These are phyloP conservation scores for Podospora pseudoanserina DNA, from an alignment of 495 filamentous ascomycete species.

Conservation along the genomic window DNA sequence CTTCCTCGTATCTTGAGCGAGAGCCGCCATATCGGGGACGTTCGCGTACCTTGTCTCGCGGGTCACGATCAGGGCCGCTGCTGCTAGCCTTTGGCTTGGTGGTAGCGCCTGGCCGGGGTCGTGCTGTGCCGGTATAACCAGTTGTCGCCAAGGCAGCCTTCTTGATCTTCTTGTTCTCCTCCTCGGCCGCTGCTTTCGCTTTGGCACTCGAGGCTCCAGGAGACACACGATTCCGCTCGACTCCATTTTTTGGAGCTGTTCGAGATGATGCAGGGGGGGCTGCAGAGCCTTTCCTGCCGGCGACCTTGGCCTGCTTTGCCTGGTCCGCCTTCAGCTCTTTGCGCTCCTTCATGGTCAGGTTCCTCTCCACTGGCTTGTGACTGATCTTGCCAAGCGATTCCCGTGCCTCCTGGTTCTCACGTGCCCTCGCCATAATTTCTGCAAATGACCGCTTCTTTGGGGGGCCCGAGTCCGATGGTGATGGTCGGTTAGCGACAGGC, in stretches of 20 bases:
- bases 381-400: slow-evolving; percentile 52
- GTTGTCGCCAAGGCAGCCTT: slow-evolving; percentile 55
- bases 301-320: slow-evolving; percentile 18
- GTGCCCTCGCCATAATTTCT: slow-evolving; percentile 65
- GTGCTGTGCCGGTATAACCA: slow-evolving; percentile 55
- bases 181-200: slow-evolving; percentile 19
- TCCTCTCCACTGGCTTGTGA: slow-evolving; percentile 51
- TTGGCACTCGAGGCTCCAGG: slow-evolving; percentile 17
- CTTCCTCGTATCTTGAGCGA: slow-evolving; percentile 42
- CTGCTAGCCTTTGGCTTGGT: slow-evolving; percentile 28
- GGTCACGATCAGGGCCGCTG: slow-evolving; percentile 20
- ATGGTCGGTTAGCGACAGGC: slow-evolving; percentile 12
- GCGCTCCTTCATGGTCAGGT: slow-evolving; percentile 44
- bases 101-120: slow-evolving; percentile 37
- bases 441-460: slow-evolving; percentile 64
- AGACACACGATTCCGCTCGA: slow-evolving; percentile 19
- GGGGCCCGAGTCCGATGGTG: slow-evolving; percentile 31
- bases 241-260: slow-evolving; percentile 10
- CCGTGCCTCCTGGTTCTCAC: slow-evolving; percentile 48
- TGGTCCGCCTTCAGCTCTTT: slow-evolving; percentile 42
- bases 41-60: slow-evolving; percentile 6
- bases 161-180: slow-evolving; percentile 56
- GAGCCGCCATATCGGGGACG: slow-evolving; percentile 27
- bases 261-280: slow-evolving; percentile 24
- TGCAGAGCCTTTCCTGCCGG: slow-evolving; percentile 7